A percentile compares a stretch with the other conserved stretches of the same genome.
Evolutionary conservation across 2,329 filamentous ascomycete species (phyloP).

Genomic region (Fusarium lateritium): DNA sequence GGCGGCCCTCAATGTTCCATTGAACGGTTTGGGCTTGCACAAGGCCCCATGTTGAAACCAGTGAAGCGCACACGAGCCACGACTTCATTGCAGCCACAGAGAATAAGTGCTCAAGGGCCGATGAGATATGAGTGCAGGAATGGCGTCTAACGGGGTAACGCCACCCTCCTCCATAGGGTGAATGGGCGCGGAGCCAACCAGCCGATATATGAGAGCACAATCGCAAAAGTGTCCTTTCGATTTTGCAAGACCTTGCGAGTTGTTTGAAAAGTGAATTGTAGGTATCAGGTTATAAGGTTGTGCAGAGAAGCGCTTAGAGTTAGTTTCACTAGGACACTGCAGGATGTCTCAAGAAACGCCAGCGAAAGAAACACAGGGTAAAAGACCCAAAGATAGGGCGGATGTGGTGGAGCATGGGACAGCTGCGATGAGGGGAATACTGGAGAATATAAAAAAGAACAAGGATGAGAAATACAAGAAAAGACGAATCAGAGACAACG

Average conservation of each 20-base stretch:
- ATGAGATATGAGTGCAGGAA: constrained; percentile 32
- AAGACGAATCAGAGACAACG: constrained; percentile 36
- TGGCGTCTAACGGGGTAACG: constrained; percentile 40
- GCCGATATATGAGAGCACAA: constrained; percentile 14
- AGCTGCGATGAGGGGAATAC: constrained; percentile 31
- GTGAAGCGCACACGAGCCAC: constrained; percentile 36
- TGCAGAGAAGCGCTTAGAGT: constrained; percentile 21
- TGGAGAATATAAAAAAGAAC: constrained; percentile 38
- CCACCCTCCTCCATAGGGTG: constrained; percentile 47
- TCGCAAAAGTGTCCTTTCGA: constrained; percentile 8
- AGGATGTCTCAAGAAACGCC: constrained; percentile 43
- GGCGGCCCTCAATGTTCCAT: constrained; percentile 63
- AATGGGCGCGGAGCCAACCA: constrained; percentile 30
- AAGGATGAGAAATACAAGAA: constrained; percentile 21
- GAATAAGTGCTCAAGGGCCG: constrained; percentile 7
- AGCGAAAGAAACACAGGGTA: constrained; percentile 36
- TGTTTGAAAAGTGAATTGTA: constrained; percentile 10
- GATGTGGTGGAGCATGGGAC: constrained; percentile 44
- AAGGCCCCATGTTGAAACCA: constrained; percentile 45
- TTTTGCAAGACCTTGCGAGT: not conserved
- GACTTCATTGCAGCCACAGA: constrained; percentile 45
- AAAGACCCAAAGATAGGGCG: constrained; percentile 36
- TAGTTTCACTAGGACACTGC: constrained; percentile 30
- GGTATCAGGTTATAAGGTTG: constrained; percentile 9
- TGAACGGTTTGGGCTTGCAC: constrained; percentile 58